Percentiles rank a stretch among this genome's conserved stretches.
These are phyloP conservation scores for Juncus inflexus DNA, from an alignment of 176 grass and related monocot genomes.

Conservation along the genomic window DNA sequence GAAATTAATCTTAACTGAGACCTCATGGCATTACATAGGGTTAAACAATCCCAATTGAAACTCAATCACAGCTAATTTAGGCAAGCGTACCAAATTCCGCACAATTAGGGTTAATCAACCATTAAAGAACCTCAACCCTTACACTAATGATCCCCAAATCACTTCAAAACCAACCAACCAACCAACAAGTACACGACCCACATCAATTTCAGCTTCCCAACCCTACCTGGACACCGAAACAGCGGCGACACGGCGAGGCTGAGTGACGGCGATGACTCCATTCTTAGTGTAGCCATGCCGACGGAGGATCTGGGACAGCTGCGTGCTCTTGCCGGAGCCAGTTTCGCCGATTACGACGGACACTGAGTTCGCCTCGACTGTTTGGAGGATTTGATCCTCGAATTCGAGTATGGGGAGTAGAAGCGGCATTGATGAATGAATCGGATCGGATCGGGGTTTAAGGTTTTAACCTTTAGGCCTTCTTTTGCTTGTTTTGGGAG, in stretches of 20 bases:
- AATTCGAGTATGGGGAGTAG: constrained; percentile 67
- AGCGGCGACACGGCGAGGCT: constrained; percentile 86
- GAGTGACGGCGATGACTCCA: constrained; percentile 75
- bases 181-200: no score
- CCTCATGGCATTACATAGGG: no score
- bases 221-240: constrained; percentile 74
- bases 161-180: no score
- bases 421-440: not conserved
- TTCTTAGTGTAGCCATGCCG: constrained; percentile 70
- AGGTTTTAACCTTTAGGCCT: no score
- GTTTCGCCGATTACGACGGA: constrained; percentile 81
- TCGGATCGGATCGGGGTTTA: no score
- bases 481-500: no score
- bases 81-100: not conserved
- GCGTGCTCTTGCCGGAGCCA: constrained; percentile 94
- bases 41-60: not conserved
- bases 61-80: not conserved
- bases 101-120: no score
- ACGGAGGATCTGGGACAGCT: constrained; percentile 88
- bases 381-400: constrained; percentile 61
- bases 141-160: no score
- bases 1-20: no score
- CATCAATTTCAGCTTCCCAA: not conserved
- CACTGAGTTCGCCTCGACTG: constrained; percentile 73
- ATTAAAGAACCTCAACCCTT: no score